These are phyloP conservation scores for Histomonas meleagridis DNA, from an alignment of 208 protist species.

Conservation along the genomic window DNA sequence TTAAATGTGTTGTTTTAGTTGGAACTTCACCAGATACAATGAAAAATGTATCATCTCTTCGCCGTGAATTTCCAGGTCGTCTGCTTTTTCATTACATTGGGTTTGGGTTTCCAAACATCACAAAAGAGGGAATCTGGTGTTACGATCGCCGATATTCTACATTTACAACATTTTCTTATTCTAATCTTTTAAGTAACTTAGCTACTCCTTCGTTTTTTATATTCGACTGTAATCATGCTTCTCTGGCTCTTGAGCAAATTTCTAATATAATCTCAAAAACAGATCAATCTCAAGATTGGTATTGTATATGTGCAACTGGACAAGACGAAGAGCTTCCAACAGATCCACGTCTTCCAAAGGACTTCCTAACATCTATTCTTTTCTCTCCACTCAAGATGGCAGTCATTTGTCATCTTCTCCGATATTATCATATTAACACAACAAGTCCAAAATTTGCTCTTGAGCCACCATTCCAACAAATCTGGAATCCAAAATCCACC, in stretches of 20 bases:
- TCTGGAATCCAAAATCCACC: too few relatives aligned
- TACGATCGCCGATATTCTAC: too few relatives aligned
- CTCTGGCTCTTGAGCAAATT: too few relatives aligned
- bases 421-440: not conserved
- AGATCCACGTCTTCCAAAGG: not conserved
- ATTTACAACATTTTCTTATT: not conserved
- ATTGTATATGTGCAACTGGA: not conserved
- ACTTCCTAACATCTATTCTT: not conserved
- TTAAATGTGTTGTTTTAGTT: not conserved
- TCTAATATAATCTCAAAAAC: too few relatives aligned
- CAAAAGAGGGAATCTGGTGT: too few relatives aligned
- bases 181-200: not conserved
- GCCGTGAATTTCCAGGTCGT: not conserved
- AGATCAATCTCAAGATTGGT: not conserved
- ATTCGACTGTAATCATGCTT: not conserved
- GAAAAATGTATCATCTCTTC: not conserved
- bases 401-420: not conserved
- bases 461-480: too few relatives aligned
- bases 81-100: constrained; percentile 16
- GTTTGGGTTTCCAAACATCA: not conserved
- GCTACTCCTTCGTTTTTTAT: not conserved
- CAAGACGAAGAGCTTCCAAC: not conserved
- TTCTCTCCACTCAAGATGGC: not conserved
- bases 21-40: not conserved
- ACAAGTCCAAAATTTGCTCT: too few relatives aligned